Conservation (phyloP, 2,329 filamentous ascomycete species). For the Microcyclosporella mali region DNA sequence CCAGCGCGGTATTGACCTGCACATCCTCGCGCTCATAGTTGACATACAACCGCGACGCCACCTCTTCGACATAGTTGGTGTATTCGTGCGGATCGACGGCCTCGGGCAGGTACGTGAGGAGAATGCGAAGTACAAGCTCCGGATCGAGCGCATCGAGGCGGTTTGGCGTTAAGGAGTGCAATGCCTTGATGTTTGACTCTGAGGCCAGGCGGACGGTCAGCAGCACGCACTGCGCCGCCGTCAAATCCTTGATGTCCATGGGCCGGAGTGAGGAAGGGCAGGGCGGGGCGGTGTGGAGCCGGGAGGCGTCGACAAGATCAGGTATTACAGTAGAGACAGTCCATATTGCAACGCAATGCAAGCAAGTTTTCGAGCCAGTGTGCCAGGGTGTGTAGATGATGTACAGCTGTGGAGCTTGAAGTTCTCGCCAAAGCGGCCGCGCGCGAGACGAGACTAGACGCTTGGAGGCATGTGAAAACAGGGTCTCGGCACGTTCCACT, state of each 20-base stretch:
- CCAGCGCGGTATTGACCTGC: constrained; percentile 48
- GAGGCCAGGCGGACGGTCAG: constrained; percentile 65
- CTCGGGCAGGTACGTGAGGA: constrained; percentile 74
- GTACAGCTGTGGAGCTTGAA: no score
- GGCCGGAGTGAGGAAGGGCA: neutral
- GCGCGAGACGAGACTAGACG: no score
- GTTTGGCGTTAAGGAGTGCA: constrained; percentile 55
- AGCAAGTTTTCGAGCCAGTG: no score
- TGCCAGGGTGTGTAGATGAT: no score
- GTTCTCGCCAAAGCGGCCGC: no score
- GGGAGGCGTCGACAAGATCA: neutral
- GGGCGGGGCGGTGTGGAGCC: neutral
- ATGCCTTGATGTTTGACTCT: constrained; percentile 56
- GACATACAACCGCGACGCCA: constrained; percentile 47
- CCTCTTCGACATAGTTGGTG: constrained; percentile 53
- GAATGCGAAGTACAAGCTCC: constrained; percentile 62
- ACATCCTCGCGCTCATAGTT: constrained; percentile 36
- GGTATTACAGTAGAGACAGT: no score
- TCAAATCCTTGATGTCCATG: constrained; percentile 40
- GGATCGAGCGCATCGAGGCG: constrained; percentile 55
- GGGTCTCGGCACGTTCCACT: no score
- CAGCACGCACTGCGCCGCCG: constrained; percentile 63
- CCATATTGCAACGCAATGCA: no score
- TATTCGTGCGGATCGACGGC: constrained; percentile 59
- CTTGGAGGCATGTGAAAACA: no score